phyloP scores from a whole-genome alignment of 2,329 filamentous ascomycete genomes.

The Neodidymelliopsis sp. region DNA sequence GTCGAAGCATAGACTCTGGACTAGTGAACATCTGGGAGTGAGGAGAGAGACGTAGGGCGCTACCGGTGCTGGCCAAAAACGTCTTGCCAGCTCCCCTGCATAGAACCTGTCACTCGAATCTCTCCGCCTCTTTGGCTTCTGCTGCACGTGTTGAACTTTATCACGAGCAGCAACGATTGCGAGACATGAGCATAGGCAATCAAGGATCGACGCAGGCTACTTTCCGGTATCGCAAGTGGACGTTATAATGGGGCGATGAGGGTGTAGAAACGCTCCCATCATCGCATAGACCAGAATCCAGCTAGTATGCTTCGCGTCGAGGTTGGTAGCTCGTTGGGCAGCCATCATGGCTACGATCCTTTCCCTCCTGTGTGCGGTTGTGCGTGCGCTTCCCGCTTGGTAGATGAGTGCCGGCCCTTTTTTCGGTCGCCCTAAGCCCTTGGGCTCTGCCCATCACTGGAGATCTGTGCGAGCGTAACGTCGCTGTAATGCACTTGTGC shows the following conservation, averaged over 20 bases:
- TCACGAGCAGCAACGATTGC: not conserved
- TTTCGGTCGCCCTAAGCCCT: conserved; percentile 15
- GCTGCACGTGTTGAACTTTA: not conserved
- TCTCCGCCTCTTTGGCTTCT: not conserved
- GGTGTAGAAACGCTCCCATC: not conserved
- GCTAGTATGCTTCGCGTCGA: conserved; percentile 4
- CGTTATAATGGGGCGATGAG: not conserved
- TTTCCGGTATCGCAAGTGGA: conserved; percentile 7
- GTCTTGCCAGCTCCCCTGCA: no score
- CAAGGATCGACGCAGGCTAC: conserved; percentile 1
- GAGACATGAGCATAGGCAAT: not conserved
- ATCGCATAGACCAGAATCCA: no score
- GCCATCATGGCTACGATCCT: conserved; percentile 4
- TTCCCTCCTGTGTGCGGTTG: conserved; percentile 6
- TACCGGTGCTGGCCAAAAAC: no score
- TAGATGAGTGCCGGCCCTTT: conserved; percentile 13
- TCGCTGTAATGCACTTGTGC: not conserved
- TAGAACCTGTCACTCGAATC: not conserved
- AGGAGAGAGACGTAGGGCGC: no score
- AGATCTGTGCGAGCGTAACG: conserved; percentile 13
- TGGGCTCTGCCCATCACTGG: conserved; percentile 10
- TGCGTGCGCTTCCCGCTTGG: conserved; percentile 12
- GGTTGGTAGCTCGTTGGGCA: conserved; percentile 9
- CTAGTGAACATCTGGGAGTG: no score
- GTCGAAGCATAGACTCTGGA: no score